Evolutionary conservation across 257 asterid genomes (phyloP).

Genomic region (Voacanga thouarsii): DNA sequence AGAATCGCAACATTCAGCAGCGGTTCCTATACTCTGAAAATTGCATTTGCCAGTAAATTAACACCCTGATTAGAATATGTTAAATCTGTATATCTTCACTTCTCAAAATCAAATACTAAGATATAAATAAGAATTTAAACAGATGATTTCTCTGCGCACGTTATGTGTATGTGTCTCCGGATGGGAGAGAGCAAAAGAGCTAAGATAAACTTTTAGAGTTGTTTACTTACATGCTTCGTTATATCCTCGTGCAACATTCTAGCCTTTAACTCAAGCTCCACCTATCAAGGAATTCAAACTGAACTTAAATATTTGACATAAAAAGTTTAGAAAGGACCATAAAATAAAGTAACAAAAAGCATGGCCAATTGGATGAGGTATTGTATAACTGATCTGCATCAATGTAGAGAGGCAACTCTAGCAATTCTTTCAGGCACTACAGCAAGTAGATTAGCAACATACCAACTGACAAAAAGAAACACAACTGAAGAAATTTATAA

Average conservation of each 20-base stretch:
- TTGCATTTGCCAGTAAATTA: background rate
- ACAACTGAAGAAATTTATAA: background rate
- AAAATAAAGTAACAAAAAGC: background rate
- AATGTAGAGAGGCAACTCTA: background rate
- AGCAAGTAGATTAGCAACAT: background rate
- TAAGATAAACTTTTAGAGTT: background rate
- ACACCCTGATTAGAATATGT: background rate
- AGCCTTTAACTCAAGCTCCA: slow-evolving; percentile 71
- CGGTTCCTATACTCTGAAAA: background rate
- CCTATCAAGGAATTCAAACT: slow-evolving; percentile 43
- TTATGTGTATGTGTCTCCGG: background rate
- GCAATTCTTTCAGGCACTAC: background rate
- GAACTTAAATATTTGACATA: background rate
- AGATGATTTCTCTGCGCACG: background rate
- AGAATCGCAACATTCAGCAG: background rate
- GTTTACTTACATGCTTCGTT: slow-evolving; percentile 58
- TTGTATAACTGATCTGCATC: background rate
- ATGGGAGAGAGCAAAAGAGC: background rate
- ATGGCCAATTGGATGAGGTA: background rate
- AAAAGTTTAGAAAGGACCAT: slow-evolving; percentile 8
- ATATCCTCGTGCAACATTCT: slow-evolving; percentile 68
- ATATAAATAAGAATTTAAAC: background rate
- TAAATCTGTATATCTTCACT: background rate
- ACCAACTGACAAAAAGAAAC: too few relatives aligned
- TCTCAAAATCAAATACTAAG: background rate